These are phyloP conservation scores for Lachnellula suecica DNA, from an alignment of 2,329 filamentous ascomycete species.

Conservation along the genomic window DNA sequence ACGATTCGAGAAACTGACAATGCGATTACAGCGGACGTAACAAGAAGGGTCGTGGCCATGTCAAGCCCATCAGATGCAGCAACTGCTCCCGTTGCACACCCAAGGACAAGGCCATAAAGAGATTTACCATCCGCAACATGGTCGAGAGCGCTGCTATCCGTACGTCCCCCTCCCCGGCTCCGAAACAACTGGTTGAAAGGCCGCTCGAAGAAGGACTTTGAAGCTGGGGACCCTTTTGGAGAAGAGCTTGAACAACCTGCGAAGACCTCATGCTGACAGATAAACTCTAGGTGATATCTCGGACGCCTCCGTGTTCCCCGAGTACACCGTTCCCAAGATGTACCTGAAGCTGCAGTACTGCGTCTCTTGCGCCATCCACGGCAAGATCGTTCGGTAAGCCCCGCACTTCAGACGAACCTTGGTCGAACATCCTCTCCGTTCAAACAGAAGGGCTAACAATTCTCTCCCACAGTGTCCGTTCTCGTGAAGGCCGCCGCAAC, in stretches of 20 bases:
- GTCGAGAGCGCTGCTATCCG: slow-evolving; percentile 99
- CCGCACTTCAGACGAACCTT: slow-evolving; percentile 58
- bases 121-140: slow-evolving; percentile 99
- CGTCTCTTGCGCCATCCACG: slow-evolving; percentile 99
- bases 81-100: slow-evolving; percentile 70
- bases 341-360: slow-evolving; percentile 99
- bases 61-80: slow-evolving; percentile 97
- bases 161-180: slow-evolving; percentile 64
- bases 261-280: slow-evolving; percentile 11
- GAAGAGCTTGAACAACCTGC: background rate
- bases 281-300: slow-evolving; percentile 89
- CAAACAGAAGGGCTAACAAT: slow-evolving; percentile 38
- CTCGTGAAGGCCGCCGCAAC: slow-evolving; percentile 95
- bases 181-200: too few species aligned
- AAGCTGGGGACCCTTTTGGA: background rate
- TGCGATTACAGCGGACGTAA: slow-evolving; percentile 76
- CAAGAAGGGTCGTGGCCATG: slow-evolving; percentile 99
- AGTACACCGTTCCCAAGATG: slow-evolving; percentile 99
- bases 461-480: slow-evolving; percentile 77
- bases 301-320: slow-evolving; percentile 97
- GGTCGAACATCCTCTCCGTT: slow-evolving; percentile 47
- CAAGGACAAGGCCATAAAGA: slow-evolving; percentile 99
- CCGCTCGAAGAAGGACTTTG: too few species aligned
- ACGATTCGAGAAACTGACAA: slow-evolving; percentile 9
- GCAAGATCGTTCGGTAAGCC: slow-evolving; percentile 99